Percentiles rank a stretch among this genome's conserved stretches.
Evolutionary conservation across 805 yeast species (phyloP).

Genomic region (Candida golubevii): DNA sequence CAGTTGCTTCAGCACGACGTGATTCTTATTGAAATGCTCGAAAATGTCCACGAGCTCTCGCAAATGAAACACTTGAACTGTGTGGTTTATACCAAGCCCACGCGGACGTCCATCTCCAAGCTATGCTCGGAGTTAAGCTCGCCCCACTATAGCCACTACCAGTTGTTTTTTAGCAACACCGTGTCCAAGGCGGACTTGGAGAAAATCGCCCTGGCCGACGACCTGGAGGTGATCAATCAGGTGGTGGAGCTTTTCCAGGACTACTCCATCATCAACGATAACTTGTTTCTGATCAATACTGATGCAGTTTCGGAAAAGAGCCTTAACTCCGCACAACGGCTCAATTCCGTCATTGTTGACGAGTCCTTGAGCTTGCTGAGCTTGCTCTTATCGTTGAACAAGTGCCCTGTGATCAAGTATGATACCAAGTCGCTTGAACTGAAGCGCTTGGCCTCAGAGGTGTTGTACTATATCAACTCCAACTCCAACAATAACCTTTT

Average conservation of each 20-base stretch:
- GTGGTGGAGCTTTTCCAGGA: conserved; percentile 87
- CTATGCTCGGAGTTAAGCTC: conserved; percentile 63
- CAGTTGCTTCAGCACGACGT: conserved; percentile 76
- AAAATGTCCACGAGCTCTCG: conserved; percentile 62
- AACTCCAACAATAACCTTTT: conserved; percentile 57
- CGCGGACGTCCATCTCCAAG: conserved; percentile 53
- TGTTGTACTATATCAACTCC: conserved; percentile 52
- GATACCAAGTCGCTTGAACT: conserved; percentile 67
- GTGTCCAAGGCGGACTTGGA: conserved; percentile 77
- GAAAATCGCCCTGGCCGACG: conserved; percentile 85
- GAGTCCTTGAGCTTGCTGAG: conserved; percentile 44
- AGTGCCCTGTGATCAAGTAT: conserved; percentile 74
- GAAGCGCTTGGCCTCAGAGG: conserved; percentile 63
- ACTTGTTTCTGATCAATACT: conserved; percentile 46
- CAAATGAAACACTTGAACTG: conserved; percentile 65
- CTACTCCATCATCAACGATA: conserved; percentile 67
- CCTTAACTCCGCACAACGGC: conserved; percentile 22
- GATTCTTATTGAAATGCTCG: conserved; percentile 65
- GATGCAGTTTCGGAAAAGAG: conserved; percentile 10
- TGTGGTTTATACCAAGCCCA: conserved; percentile 73
- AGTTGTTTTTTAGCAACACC: conserved; percentile 71
- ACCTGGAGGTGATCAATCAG: conserved; percentile 67
- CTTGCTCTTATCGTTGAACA: conserved; percentile 63
- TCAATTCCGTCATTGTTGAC: conserved; percentile 24
- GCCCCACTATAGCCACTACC: conserved; percentile 80